Evolutionary conservation across 1,139 yeast genomes (phyloP), one percentile per base, ranked within the genome.

Genomic region (Blastobotrys capitulatus): DNA sequence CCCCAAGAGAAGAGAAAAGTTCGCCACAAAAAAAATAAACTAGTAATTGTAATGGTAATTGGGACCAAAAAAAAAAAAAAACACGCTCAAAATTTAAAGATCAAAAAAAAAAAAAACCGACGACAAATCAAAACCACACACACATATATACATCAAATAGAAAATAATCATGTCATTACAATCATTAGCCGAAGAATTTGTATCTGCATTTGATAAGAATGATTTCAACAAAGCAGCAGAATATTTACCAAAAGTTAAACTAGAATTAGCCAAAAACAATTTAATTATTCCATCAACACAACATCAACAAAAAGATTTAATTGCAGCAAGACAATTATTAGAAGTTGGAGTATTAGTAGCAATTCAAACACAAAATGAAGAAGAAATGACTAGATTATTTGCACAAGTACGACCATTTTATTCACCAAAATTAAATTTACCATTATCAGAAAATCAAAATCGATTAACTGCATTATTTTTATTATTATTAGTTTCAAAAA

Each of bases 271-370:
- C 59, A 83, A 86, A 62, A 82, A 83, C 59, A 80, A 84, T 54
- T 71, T 92, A 44, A 76, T 92, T 54, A 80, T 89, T 39, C 97
- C 97, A n/a, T 68, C 2, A 51, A 58, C 45, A 52, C 68, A 68
- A 56, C 67, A 59, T 59, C 78, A 71, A 63, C 72, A 66, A 65
- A 67, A 79, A 53, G 97, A 90, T 69, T 75, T 88, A 55, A 75
- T 78, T 55, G 86, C 89, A 44, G 82, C 95, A 10, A 82, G 94
- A 60, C 79, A 85, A 47, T 84, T 90, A 47, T 73, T 92, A 48
- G 97, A 90, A 66, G 81, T 89, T 54, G 97, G 96, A 13, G 94
- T 95, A 0, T 73, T 90, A 54, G 77, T 86, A 15, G 77, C 89
- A 45, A 79, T 92, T 55, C 81, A 83, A 57, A 68, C 78, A 43